Percentiles rank a stretch among this genome's conserved stretches.
phyloP scores from a whole-genome alignment of 116 monocot genomes.

The Trichopus zeylanicus region DNA sequence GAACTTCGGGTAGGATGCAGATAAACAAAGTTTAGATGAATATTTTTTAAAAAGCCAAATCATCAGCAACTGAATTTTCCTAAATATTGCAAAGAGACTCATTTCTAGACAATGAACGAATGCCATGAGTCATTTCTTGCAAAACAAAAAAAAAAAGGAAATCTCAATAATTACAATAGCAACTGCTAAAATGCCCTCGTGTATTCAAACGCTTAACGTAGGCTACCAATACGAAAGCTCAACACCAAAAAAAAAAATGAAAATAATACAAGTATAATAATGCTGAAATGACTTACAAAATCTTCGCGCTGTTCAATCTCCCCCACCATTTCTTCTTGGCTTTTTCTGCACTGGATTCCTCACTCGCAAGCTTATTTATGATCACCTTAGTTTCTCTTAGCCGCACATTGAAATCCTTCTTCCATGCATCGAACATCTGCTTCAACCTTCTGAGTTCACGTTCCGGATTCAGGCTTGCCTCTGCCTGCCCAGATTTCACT shows the following conservation, averaged over 20 bases:
- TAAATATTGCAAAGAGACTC: no score
- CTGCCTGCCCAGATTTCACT: constrained; percentile 56
- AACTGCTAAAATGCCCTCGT: no score
- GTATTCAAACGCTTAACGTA: no score
- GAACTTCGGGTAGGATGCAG: no score
- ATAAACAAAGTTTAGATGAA: no score
- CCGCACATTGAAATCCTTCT: constrained; percentile 47
- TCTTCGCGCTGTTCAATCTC: constrained; percentile 54
- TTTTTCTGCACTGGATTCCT: constrained; percentile 28
- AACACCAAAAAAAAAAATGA: no score
- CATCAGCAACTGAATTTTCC: no score
- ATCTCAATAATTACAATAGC: no score
- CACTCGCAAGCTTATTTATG: constrained; percentile 38
- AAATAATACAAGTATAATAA: not conserved
- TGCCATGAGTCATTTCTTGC: no score
- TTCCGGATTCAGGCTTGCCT: constrained; percentile 48
- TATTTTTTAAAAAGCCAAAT: no score
- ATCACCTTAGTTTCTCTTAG: constrained; percentile 55
- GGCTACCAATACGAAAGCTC: not conserved
- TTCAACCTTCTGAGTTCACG: constrained; percentile 54
- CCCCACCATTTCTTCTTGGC: constrained; percentile 78
- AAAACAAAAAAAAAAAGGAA: no score
- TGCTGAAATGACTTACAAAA: constrained; percentile 21
- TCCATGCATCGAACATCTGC: constrained; percentile 58
- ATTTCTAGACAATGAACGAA: no score